Evolutionary conservation across 2,329 filamentous ascomycete species (phyloP).

Genomic region (Aureobasidium sp.): DNA sequence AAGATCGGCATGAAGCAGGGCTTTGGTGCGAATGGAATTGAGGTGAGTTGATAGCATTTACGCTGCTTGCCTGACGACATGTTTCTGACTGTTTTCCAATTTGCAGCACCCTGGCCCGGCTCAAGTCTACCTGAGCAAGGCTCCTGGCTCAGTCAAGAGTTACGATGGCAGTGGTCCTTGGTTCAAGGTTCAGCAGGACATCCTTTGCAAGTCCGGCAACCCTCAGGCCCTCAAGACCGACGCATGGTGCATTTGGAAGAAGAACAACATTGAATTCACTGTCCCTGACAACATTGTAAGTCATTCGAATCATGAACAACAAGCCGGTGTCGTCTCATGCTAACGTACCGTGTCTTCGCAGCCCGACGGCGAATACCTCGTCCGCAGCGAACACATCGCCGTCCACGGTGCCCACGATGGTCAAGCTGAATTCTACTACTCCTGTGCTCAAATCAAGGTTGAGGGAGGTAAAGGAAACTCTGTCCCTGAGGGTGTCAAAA

Average conservation of each 20-base stretch:
- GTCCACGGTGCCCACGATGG: constrained; percentile 37
- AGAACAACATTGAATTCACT: constrained; percentile 23
- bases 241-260: constrained; percentile 13
- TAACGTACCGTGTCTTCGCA: background rate
- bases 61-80: background rate
- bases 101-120: constrained; percentile 21
- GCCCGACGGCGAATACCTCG: constrained; percentile 48
- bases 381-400: constrained; percentile 49
- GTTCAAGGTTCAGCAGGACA: constrained; percentile 20
- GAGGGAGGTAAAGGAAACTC: constrained; percentile 14
- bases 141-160: constrained; percentile 12
- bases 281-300: constrained; percentile 41
- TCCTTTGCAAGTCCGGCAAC: constrained; percentile 14
- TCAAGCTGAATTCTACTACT: constrained; percentile 36
- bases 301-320: background rate
- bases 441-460: constrained; percentile 25
- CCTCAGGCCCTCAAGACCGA: constrained; percentile 10
- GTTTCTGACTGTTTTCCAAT: background rate
- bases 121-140: constrained; percentile 23
- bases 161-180: constrained; percentile 20
- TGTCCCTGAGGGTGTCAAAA: constrained; percentile 12
- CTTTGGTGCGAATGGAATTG: background rate
- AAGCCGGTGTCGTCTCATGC: background rate
- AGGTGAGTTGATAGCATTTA: background rate
- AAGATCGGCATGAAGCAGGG: constrained; percentile 19